Evolutionary conservation across 2,329 filamentous ascomycete species (phyloP), one percentile per base, ranked within the genome.

Genomic region (Ceratocystis alfenasii): DNA sequence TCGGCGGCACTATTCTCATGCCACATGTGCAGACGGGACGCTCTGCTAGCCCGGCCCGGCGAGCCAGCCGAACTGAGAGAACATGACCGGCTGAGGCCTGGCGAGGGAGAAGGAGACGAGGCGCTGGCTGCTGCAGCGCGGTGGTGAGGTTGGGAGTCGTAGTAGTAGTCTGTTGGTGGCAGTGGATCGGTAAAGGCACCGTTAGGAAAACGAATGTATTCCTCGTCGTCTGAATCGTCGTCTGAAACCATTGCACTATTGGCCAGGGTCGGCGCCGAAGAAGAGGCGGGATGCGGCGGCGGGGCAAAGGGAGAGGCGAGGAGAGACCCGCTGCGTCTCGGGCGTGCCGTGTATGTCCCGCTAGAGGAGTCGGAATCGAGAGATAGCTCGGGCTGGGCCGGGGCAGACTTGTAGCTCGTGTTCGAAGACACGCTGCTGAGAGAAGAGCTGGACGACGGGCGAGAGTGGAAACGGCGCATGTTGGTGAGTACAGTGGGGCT

Each of bases 151-250:
- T 63, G 41, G 30, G 62, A 17, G 7, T 30, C 41, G 12, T 57
- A 57, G 41, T 45, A 45, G 41, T 60, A 41, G 33, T 57, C 63
- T 12, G 63, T 30, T 22, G 33, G 48, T n/a, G 63, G 53, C 33
- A 65, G 44, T 28, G 63, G 50, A 25, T 67, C 66, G 30, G 50
- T 41, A 62, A 67, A 67, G 15, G 63, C 63, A 7, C 66, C 66
- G 59, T 67, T 67, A 22, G 66, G 63, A 25, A 67, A 67, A 20
- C 63, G 66, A 45, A 67, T 67, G 60, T 67, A 67, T 5, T 67
- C 63, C 55, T 67, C 66, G 30, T 67, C 66, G 50, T 65, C 60
- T 8, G 63, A 65, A 44, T 67, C 41, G 20, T 36, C 15, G 17
- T 53, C 36, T 2, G 57, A 45, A 10, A 8, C 28, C 20, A 59